Conservation (phyloP, 1,139 yeast genomes). For the Yamadazyma triangularis region DNA sequence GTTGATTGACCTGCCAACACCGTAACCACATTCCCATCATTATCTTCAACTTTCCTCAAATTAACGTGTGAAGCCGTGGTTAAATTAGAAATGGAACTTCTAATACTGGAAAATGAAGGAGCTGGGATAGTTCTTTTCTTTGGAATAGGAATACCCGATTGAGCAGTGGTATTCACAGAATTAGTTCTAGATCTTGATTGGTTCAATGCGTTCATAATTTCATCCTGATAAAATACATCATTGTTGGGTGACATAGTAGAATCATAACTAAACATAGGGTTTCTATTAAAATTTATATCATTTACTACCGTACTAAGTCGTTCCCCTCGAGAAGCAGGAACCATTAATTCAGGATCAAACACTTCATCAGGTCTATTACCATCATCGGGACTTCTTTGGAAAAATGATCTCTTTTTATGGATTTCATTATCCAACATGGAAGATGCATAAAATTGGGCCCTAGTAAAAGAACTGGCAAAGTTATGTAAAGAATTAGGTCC, state of each 20-base stretch:
- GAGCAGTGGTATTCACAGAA: slow-evolving; percentile 14
- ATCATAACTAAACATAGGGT: slow-evolving; percentile 21
- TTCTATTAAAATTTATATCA: slow-evolving; percentile 22
- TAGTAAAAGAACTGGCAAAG: slow-evolving; percentile 44
- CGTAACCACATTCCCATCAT: slow-evolving; percentile 70
- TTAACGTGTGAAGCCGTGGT: slow-evolving; percentile 53
- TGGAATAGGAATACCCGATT: slow-evolving; percentile 19
- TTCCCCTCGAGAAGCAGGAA: slow-evolving; percentile 62
- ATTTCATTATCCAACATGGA: slow-evolving; percentile 41
- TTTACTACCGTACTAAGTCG: slow-evolving; percentile 54
- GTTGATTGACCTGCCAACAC: slow-evolving; percentile 76
- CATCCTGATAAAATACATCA: slow-evolving; percentile 43
- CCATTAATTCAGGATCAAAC: slow-evolving; percentile 69
- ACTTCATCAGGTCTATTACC: slow-evolving; percentile 33
- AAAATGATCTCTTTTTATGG: slow-evolving; percentile 40
- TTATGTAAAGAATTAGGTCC: slow-evolving; percentile 46
- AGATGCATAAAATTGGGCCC: slow-evolving; percentile 46
- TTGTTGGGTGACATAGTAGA: slow-evolving; percentile 12
- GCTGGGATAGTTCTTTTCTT: slow-evolving; percentile 19
- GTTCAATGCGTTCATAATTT: slow-evolving; percentile 26
- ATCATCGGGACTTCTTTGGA: slow-evolving; percentile 15
- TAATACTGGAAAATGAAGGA: slow-evolving; percentile 33
- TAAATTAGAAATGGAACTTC: slow-evolving; percentile 31
- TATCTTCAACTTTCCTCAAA: slow-evolving; percentile 63
- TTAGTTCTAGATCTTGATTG: slow-evolving; percentile 27